phyloP scores from a whole-genome alignment of 108 stramenopile genomes.

The Chaetoceros muelleri region DNA sequence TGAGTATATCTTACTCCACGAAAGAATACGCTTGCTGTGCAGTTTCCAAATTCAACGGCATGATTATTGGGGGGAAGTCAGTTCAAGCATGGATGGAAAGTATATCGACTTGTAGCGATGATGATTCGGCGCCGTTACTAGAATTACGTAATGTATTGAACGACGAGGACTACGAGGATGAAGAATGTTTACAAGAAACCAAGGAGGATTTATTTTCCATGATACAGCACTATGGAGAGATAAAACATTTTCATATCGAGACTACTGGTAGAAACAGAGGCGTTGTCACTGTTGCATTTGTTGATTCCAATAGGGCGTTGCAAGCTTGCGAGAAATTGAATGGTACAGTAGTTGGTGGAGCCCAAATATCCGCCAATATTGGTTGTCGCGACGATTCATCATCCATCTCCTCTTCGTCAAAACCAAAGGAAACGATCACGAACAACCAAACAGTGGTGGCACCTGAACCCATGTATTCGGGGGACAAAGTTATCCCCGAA shows the following conservation, averaged over 20 bases:
- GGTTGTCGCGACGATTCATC: neutral
- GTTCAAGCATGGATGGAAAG: conserved; percentile 22
- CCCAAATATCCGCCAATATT: conserved; percentile 20
- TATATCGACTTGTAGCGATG: neutral
- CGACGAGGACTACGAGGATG: conserved; percentile 40
- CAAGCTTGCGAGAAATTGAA: conserved; percentile 31
- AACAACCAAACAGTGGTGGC: neutral
- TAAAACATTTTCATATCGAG: conserved; percentile 14
- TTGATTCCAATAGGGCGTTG: conserved; percentile 9
- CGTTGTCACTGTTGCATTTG: conserved; percentile 8
- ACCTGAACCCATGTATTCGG: conserved; percentile 39
- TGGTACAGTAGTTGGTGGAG: conserved; percentile 58
- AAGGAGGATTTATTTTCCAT: conserved; percentile 23
- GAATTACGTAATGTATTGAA: conserved; percentile 25
- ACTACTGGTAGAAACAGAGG: conserved; percentile 12
- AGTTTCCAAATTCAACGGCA: conserved; percentile 34
- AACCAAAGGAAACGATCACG: no score
- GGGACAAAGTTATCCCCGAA: conserved; percentile 71
- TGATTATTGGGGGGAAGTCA: conserved; percentile 49
- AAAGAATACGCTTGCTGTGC: conserved; percentile 22
- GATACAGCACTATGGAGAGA: conserved; percentile 16
- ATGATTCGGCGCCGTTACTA: neutral
- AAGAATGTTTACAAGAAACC: conserved; percentile 33
- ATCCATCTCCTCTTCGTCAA: neutral
- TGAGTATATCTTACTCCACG: conserved; percentile 6